These are phyloP conservation scores for Thielaviopsis musarum DNA, from an alignment of 2,329 filamentous ascomycete species.

Conservation along the genomic window DNA sequence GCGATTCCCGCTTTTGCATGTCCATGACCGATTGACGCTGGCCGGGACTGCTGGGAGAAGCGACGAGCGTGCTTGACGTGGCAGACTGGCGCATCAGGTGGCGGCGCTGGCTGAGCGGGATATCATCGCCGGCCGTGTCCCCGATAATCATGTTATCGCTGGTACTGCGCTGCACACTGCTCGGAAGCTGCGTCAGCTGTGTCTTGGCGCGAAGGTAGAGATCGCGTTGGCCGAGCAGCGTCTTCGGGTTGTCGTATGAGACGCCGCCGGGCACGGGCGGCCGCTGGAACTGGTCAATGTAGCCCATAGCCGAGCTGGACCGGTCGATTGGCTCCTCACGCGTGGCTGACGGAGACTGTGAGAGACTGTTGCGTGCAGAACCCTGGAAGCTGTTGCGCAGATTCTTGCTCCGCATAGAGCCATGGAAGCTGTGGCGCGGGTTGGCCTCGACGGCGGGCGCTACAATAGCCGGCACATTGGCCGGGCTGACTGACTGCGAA, in stretches of 20 bases:
- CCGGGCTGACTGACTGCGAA: constrained; percentile 23
- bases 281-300: constrained; percentile 1
- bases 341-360: not conserved
- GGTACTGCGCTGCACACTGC: constrained; percentile 5
- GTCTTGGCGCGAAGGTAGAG: constrained; percentile 36
- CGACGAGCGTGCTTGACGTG: constrained; percentile 20
- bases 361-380: not conserved
- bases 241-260: constrained; percentile 35
- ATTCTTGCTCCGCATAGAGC: not conserved
- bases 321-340: not conserved
- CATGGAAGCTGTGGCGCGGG: not conserved
- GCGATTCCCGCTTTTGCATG: constrained; percentile 33
- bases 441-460: not conserved
- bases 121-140: constrained; percentile 34
- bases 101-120: constrained; percentile 54
- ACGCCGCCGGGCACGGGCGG: constrained; percentile 25
- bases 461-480: constrained; percentile 1
- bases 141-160: not conserved
- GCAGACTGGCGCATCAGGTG: constrained; percentile 40
- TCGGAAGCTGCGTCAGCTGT: constrained; percentile 19
- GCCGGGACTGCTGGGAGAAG: constrained; percentile 30
- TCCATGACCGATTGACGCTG: constrained; percentile 28
- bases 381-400: not conserved
- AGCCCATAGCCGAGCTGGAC: not conserved
- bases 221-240: constrained; percentile 38